Evolutionary conservation across 805 yeast genomes (phyloP).

Genomic region (Saturnispora zaruensis): DNA sequence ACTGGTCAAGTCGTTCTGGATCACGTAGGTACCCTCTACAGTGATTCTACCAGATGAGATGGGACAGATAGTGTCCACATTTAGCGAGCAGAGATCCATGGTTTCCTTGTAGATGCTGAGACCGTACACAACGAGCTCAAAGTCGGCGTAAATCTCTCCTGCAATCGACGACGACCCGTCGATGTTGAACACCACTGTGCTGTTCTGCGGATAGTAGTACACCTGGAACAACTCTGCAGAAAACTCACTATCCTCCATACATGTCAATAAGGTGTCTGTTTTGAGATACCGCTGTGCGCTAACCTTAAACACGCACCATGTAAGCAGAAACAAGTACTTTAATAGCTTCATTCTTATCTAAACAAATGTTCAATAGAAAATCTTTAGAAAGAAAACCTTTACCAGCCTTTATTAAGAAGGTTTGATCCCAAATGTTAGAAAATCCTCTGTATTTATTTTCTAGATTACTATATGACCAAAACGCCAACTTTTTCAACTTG

Average conservation of each 20-base stretch:
- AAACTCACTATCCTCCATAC: slow-evolving; percentile 84
- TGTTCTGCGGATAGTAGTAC: slow-evolving; percentile 56
- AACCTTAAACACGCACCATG: slow-evolving; percentile 4
- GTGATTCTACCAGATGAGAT: slow-evolving; percentile 81
- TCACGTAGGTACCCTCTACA: slow-evolving; percentile 35
- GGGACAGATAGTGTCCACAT: slow-evolving; percentile 62
- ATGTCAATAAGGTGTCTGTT: slow-evolving; percentile 66
- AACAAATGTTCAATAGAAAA: background rate
- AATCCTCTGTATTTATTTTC: background rate
- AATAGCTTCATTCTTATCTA: slow-evolving; percentile 1
- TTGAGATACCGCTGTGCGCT: slow-evolving; percentile 27
- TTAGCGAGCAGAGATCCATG: slow-evolving; percentile 57
- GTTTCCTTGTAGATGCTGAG: slow-evolving; percentile 47
- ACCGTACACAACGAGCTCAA: slow-evolving; percentile 74
- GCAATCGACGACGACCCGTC: slow-evolving; percentile 73
- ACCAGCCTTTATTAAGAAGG: too few relatives aligned
- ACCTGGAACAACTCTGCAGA: slow-evolving; percentile 81
- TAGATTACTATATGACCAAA: background rate
- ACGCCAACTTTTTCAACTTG: background rate
- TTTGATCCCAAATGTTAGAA: too few relatives aligned
- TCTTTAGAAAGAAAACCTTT: background rate
- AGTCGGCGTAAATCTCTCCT: slow-evolving; percentile 58
- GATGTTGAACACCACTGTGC: slow-evolving; percentile 54
- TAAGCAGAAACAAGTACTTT: background rate
- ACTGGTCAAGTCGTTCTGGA: slow-evolving; percentile 32